phyloP scores from a whole-genome alignment of 306 rosid species.

The Potentilla sterilis region DNA sequence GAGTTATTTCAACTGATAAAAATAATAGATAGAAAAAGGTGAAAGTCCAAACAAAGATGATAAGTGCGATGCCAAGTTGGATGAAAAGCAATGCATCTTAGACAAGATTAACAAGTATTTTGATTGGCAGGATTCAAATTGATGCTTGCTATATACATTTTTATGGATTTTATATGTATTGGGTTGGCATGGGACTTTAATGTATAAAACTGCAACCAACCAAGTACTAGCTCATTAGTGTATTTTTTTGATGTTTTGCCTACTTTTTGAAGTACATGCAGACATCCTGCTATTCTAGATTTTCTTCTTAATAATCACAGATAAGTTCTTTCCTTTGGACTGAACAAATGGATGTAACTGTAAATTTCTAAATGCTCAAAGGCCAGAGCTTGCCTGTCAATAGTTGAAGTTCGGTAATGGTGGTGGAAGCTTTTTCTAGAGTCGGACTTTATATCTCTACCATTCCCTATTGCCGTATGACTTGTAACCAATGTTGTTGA shows the following conservation, averaged over 20 bases:
- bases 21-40: not conserved
- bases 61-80: not conserved
- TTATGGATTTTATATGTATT: not conserved
- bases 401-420: not conserved
- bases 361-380: not conserved
- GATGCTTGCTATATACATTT: constrained; percentile 4
- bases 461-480: not conserved
- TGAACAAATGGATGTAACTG: not conserved
- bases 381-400: not conserved
- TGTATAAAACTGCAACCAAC: not conserved
- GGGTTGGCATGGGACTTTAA: not conserved
- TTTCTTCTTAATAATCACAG: not conserved
- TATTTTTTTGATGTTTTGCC: not conserved
- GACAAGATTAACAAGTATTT: not conserved
- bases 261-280: not conserved
- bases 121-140: not conserved
- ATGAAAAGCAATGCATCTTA: not conserved
- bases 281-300: not conserved
- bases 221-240: not conserved
- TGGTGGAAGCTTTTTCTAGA: not conserved
- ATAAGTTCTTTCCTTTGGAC: not conserved
- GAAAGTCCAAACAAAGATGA: not conserved
- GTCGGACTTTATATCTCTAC: not conserved
- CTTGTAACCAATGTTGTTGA: not conserved
- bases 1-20: not conserved